These are phyloP conservation scores for Starmera pachycereana DNA, from an alignment of 805 yeast genomes.

Conservation along the genomic window DNA sequence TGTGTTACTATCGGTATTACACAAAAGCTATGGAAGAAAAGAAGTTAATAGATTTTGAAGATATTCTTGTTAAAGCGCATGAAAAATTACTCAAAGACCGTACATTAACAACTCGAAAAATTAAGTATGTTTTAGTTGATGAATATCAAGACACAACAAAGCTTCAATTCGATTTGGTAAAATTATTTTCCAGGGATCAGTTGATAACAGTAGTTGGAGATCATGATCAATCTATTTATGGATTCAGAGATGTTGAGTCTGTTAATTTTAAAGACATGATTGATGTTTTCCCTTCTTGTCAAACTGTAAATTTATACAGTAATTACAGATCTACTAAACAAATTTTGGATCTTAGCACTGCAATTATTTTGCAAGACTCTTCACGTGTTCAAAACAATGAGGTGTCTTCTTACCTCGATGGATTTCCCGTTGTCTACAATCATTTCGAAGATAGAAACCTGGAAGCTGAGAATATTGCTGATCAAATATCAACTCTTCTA, in stretches of 20 bases:
- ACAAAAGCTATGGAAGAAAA: slow-evolving; percentile 34
- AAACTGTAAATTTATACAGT: slow-evolving; percentile 38
- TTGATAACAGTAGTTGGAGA: slow-evolving; percentile 85
- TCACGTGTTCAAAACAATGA: slow-evolving; percentile 34
- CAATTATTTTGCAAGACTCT: slow-evolving; percentile 50
- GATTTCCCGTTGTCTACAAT: slow-evolving; percentile 38
- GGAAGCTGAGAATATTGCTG: slow-evolving; percentile 52
- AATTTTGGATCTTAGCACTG: slow-evolving; percentile 56
- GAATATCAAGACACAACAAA: slow-evolving; percentile 90
- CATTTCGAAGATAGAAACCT: slow-evolving; percentile 28
- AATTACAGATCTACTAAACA: slow-evolving; percentile 75
- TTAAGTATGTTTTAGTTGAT: slow-evolving; percentile 75
- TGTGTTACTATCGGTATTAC: slow-evolving; percentile 38
- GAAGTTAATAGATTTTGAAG: slow-evolving; percentile 71
- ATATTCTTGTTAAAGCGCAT: slow-evolving; percentile 50
- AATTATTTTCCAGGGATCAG: slow-evolving; percentile 34
- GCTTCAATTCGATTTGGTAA: slow-evolving; percentile 64
- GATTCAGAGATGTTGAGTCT: slow-evolving; percentile 72
- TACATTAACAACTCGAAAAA: slow-evolving; percentile 12
- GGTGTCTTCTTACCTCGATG: slow-evolving; percentile 31
- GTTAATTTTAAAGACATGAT: slow-evolving; percentile 54
- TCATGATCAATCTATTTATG: slow-evolving; percentile 92
- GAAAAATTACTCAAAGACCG: slow-evolving; percentile 8
- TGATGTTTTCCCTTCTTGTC: slow-evolving; percentile 23
- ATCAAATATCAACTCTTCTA: slow-evolving; percentile 40